phyloP scores from a whole-genome alignment of 495 filamentous ascomycete species.

The Bryoglossum gracile region DNA sequence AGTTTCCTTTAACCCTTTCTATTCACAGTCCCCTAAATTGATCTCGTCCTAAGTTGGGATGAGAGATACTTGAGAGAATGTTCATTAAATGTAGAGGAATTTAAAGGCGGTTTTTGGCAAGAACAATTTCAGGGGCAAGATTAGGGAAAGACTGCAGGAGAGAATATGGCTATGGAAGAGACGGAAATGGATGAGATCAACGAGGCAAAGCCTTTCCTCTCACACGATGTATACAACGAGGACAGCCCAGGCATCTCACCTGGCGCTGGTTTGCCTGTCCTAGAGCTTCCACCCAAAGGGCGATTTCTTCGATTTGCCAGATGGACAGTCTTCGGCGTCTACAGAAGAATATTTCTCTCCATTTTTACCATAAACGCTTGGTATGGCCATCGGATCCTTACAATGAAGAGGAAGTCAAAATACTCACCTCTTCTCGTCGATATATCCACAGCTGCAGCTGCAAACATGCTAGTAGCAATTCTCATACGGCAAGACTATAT shows the following conservation, averaged over 20 bases:
- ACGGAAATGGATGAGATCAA: neutral
- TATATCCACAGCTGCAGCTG: conserved; percentile 34
- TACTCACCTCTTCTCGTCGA: conserved; percentile 19
- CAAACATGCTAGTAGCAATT: conserved; percentile 41
- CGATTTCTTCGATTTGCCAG: conserved; percentile 8
- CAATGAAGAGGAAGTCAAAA: conserved; percentile 11
- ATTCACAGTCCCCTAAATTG: no score
- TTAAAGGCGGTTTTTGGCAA: no score
- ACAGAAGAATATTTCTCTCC: conserved; percentile 16
- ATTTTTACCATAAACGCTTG: conserved; percentile 18
- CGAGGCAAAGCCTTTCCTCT: neutral
- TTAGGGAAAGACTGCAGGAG: no score
- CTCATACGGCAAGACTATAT: conserved; percentile 69
- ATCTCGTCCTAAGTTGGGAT: no score
- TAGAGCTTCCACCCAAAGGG: neutral
- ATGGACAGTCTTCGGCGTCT: conserved; percentile 16
- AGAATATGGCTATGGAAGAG: neutral
- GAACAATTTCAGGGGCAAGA: no score
- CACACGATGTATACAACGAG: neutral
- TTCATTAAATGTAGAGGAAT: no score
- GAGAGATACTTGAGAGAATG: no score
- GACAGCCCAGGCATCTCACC: neutral
- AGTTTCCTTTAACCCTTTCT: no score
- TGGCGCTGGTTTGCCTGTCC: neutral
- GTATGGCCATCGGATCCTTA: conserved; percentile 15